Evolutionary conservation across 768 basidiomycete species (phyloP).

Genomic region (Grammothele lineata): DNA sequence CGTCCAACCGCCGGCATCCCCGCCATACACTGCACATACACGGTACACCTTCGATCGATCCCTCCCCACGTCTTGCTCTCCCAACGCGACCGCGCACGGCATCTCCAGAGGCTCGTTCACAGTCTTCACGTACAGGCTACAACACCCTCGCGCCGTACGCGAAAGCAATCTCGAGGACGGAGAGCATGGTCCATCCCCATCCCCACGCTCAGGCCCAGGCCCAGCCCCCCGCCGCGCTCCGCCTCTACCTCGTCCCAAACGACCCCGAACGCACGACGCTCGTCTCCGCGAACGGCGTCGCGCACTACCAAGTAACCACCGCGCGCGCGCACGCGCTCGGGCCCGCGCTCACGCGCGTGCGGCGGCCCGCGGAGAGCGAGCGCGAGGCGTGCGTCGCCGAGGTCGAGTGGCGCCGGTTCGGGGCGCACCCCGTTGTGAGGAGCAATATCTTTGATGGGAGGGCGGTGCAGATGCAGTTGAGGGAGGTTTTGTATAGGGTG

Average conservation of each 20-base stretch:
- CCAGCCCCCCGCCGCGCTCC: slow-evolving; percentile 31
- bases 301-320: slow-evolving; percentile 47
- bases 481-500: slow-evolving; percentile 39
- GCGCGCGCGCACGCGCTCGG: slow-evolving; percentile 25
- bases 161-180: too few relatives aligned
- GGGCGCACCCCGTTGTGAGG: slow-evolving; percentile 39
- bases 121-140: too few relatives aligned
- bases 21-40: too few relatives aligned
- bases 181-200: not conserved
- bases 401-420: slow-evolving; percentile 41
- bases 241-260: slow-evolving; percentile 49
- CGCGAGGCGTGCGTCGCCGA: slow-evolving; percentile 44
- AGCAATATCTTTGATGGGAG: slow-evolving; percentile 34
- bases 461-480: slow-evolving; percentile 26
- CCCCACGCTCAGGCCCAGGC: not conserved
- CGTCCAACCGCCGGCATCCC: too few relatives aligned
- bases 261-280: slow-evolving; percentile 46
- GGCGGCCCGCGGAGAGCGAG: slow-evolving; percentile 34
- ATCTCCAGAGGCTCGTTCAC: too few relatives aligned
- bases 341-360: slow-evolving; percentile 35
- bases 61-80: too few relatives aligned
- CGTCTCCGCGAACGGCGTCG: slow-evolving; percentile 46
- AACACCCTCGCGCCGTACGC: too few relatives aligned
- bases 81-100: too few relatives aligned
- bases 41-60: too few relatives aligned